These are phyloP conservation scores for Penicillium expansum DNA, from an alignment of 2,329 filamentous ascomycete genomes.

Conservation along the genomic window DNA sequence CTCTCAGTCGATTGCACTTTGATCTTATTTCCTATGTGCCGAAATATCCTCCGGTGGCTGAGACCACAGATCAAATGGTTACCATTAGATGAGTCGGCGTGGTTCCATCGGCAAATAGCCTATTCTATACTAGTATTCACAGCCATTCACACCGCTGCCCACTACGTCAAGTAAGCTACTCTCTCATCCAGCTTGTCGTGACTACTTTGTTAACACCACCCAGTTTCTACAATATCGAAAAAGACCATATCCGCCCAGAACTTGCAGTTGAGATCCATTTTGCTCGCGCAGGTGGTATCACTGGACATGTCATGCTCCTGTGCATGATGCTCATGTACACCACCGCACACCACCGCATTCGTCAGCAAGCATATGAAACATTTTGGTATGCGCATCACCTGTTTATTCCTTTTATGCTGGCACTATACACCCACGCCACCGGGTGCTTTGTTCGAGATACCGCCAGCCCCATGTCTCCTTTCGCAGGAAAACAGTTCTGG, in stretches of 20 bases:
- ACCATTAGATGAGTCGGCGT: constrained; percentile 92
- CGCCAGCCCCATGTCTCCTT: constrained; percentile 69
- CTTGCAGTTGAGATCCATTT: constrained; percentile 91
- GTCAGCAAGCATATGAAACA: constrained; percentile 95
- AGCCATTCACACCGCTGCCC: constrained; percentile 69
- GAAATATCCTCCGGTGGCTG: constrained; percentile 79
- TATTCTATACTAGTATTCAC: constrained; percentile 85
- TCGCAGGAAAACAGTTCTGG: constrained; percentile 82
- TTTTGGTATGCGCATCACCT: constrained; percentile 99
- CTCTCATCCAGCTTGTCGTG: neutral
- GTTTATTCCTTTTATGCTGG: constrained; percentile 94
- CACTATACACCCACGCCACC: constrained; percentile 90
- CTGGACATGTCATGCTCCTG: constrained; percentile 95
- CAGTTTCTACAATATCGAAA: constrained; percentile 94
- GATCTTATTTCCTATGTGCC: constrained; percentile 91
- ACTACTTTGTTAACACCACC: constrained; percentile 23
- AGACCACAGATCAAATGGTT: constrained; percentile 84
- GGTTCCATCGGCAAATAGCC: constrained; percentile 94
- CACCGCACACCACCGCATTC: constrained; percentile 86
- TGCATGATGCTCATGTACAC: constrained; percentile 99
- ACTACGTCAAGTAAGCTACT: constrained; percentile 86
- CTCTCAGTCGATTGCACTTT: constrained; percentile 80
- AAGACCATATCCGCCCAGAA: constrained; percentile 73
- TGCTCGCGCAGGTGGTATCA: constrained; percentile 81
- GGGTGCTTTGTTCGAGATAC: constrained; percentile 95